phyloP scores from a whole-genome alignment of 768 basidiomycete species.

The Hygrophoropsis aurantiaca region DNA sequence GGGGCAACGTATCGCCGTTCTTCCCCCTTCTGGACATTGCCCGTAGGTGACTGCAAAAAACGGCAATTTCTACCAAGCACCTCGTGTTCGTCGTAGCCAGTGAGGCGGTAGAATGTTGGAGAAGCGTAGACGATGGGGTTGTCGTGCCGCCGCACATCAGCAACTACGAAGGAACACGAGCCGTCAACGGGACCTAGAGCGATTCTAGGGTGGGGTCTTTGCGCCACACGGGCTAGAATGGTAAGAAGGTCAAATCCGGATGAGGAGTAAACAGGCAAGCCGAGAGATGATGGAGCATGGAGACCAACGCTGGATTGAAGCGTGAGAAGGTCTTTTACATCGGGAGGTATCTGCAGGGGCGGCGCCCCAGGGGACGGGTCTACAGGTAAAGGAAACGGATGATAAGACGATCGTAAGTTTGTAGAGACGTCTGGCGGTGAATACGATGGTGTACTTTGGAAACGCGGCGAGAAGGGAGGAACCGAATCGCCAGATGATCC shows the following conservation, averaged over 20 bases:
- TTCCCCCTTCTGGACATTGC: slow-evolving; percentile 50
- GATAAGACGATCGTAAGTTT: not conserved
- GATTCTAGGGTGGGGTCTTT: slow-evolving; percentile 71
- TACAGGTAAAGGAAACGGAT: not conserved
- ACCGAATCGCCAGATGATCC: not conserved
- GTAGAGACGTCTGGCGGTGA: slow-evolving; percentile 7
- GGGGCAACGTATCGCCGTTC: slow-evolving; percentile 61
- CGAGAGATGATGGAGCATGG: slow-evolving; percentile 30
- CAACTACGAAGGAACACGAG: slow-evolving; percentile 89
- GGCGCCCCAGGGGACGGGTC: not conserved
- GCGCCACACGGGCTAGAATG: slow-evolving; percentile 74
- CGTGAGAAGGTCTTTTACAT: not conserved
- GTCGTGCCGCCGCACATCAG: slow-evolving; percentile 80
- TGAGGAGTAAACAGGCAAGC: slow-evolving; percentile 75
- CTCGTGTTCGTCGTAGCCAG: slow-evolving; percentile 73
- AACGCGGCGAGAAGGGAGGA: not conserved
- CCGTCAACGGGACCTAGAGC: slow-evolving; percentile 89
- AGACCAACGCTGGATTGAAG: slow-evolving; percentile 7
- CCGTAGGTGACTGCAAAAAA: slow-evolving; percentile 81
- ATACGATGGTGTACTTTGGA: not conserved
- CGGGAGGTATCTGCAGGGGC: too few relatives aligned
- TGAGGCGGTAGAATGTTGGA: slow-evolving; percentile 76
- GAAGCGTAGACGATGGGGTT: slow-evolving; percentile 89
- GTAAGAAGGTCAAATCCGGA: slow-evolving; percentile 91
- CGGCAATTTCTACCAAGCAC: slow-evolving; percentile 90